Evolutionary conservation across 1,284 basidiomycete species (phyloP).

Genomic region (Pisolithus thermaeus): DNA sequence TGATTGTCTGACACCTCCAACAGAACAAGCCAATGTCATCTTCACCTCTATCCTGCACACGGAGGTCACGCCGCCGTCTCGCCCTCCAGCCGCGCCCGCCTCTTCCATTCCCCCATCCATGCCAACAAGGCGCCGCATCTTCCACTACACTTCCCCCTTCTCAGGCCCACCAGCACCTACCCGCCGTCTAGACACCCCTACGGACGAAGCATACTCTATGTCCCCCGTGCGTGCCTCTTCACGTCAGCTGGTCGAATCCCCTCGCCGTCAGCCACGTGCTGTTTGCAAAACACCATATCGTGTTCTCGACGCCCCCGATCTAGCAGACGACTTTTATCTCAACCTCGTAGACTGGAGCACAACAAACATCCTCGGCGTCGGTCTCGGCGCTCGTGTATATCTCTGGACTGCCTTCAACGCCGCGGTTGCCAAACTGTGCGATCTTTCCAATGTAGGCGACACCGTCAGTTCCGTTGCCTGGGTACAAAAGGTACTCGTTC

Average conservation of each 20-base stretch:
- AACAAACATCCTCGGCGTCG: constrained; percentile 92
- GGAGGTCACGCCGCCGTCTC: constrained; percentile 66
- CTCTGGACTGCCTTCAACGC: constrained; percentile 96
- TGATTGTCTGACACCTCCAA: constrained; percentile 1
- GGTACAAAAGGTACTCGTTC: constrained; percentile 72
- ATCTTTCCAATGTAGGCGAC: constrained; percentile 60
- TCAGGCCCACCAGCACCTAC: constrained; percentile 39
- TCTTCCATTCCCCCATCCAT: constrained; percentile 48
- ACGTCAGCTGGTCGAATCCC: constrained; percentile 80
- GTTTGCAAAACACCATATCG: constrained; percentile 97
- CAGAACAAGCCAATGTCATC: constrained; percentile 75
- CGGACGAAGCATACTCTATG: constrained; percentile 85
- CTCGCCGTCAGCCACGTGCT: constrained; percentile 73
- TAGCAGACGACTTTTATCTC: constrained; percentile 97
- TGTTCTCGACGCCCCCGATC: constrained; percentile 94
- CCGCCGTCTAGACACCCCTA: constrained; percentile 65
- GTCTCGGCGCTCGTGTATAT: constrained; percentile 89
- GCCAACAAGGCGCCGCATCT: constrained; percentile 61
- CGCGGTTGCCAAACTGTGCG: constrained; percentile 87
- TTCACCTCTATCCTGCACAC: constrained; percentile 69
- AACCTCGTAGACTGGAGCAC: constrained; percentile 98
- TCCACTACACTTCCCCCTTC: constrained; percentile 60
- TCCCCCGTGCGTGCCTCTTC: constrained; percentile 86
- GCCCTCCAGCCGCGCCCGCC: constrained; percentile 36
- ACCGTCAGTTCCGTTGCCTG: constrained; percentile 84